Evolutionary conservation across 2,329 filamentous ascomycete genomes (phyloP).

Genomic region (Lizonia empirigonia): DNA sequence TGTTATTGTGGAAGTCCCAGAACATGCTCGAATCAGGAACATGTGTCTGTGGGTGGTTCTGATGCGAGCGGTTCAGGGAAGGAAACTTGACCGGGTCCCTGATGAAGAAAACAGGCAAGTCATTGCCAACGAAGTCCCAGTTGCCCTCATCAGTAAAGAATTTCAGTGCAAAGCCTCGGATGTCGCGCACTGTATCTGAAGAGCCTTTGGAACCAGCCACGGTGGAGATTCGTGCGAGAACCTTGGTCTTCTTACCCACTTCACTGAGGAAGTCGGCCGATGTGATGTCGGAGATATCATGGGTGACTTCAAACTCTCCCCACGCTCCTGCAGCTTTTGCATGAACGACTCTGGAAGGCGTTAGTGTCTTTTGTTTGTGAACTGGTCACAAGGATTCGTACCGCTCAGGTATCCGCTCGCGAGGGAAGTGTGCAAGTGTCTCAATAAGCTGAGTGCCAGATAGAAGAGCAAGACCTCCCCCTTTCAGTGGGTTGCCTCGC

Average conservation of each 20-base stretch:
- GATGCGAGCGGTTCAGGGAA: constrained; percentile 46
- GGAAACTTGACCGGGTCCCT: constrained; percentile 54
- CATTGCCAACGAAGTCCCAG: constrained; percentile 57
- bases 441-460: constrained; percentile 68
- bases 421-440: constrained; percentile 64
- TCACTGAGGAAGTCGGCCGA: constrained; percentile 60
- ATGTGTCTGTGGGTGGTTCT: constrained; percentile 44
- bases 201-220: constrained; percentile 54
- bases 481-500: constrained; percentile 14
- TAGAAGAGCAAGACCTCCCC: constrained; percentile 54
- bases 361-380: constrained; percentile 3
- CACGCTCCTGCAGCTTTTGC: constrained; percentile 64
- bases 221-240: constrained; percentile 56
- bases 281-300: constrained; percentile 63
- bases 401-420: constrained; percentile 66
- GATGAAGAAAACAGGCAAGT: constrained; percentile 53
- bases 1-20: constrained; percentile 52
- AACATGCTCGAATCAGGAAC: constrained; percentile 47
- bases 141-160: constrained; percentile 61
- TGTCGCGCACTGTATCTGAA: constrained; percentile 56
- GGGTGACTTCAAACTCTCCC: constrained; percentile 66
- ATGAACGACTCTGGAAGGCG: constrained; percentile 56
- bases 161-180: constrained; percentile 58
- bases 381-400: constrained; percentile 16
- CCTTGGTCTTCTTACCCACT: constrained; percentile 60